Conservation (phyloP, 2,329 filamentous ascomycete species). For the Exophiala sp. region DNA sequence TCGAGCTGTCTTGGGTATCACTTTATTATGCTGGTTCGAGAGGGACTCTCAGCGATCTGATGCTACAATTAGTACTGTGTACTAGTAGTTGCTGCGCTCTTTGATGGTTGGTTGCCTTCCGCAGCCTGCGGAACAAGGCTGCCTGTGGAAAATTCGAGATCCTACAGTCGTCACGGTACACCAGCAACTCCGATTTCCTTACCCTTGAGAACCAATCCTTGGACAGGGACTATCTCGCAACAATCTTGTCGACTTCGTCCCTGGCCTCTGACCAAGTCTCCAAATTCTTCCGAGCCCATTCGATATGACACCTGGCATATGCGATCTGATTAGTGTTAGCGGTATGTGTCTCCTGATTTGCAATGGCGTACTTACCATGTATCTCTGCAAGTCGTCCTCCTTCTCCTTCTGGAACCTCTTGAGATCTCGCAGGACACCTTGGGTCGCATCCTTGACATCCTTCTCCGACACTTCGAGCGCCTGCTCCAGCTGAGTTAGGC, state of each 20-base stretch:
- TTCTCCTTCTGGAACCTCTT: conserved; percentile 93
- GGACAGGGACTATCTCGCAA: conserved; percentile 26
- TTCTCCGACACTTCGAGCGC: conserved; percentile 80
- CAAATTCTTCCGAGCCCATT: conserved; percentile 87
- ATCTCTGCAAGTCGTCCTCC: conserved; percentile 84
- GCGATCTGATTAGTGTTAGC: conserved; percentile 57
- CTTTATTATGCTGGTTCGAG: too few species aligned
- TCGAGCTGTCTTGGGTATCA: too few species aligned
- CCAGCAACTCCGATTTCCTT: background rate
- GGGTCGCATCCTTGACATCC: conserved; percentile 88
- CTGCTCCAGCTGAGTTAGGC: conserved; percentile 74
- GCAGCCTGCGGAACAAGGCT: background rate
- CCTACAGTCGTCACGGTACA: background rate
- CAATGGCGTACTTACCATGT: conserved; percentile 69
- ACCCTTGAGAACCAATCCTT: background rate
- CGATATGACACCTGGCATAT: conserved; percentile 85
- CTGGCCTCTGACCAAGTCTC: conserved; percentile 90
- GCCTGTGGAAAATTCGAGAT: background rate
- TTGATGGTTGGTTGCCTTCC: conserved; percentile 1
- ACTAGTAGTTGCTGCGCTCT: too few species aligned
- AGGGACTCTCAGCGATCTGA: too few species aligned
- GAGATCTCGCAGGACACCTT: conserved; percentile 80
- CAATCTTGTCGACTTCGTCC: conserved; percentile 82
- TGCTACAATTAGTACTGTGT: too few species aligned
- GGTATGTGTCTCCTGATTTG: background rate